These are phyloP conservation scores for Naganishia randhawae DNA, from an alignment of 768 basidiomycete genomes.

Conservation along the genomic window DNA sequence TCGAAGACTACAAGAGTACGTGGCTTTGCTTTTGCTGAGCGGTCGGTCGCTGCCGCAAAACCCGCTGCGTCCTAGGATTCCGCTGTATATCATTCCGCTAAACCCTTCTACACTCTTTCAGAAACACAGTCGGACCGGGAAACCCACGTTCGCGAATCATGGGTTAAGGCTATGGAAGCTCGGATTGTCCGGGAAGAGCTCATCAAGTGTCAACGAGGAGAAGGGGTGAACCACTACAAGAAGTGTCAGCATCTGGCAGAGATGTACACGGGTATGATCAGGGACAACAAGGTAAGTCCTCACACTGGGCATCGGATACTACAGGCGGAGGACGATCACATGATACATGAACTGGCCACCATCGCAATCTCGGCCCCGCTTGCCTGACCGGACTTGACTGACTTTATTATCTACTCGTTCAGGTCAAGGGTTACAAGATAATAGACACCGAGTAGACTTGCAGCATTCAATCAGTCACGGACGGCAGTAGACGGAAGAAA, in stretches of 20 bases:
- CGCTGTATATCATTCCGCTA: background rate
- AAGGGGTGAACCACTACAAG: conserved; percentile 88
- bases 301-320: background rate
- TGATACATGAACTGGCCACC: background rate
- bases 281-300: conserved; percentile 73
- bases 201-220: conserved; percentile 77
- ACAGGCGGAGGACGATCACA: background rate
- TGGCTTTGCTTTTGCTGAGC: background rate
- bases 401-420: conserved; percentile 25
- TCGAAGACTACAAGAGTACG: conserved; percentile 32
- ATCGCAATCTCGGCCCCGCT: background rate
- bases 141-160: conserved; percentile 76
- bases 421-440: conserved; percentile 83
- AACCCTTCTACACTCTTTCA: background rate
- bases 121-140: conserved; percentile 56
- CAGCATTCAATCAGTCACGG: background rate
- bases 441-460: conserved; percentile 57
- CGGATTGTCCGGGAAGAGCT: conserved; percentile 83
- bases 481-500: background rate
- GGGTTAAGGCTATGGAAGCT: conserved; percentile 90
- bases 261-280: conserved; percentile 73
- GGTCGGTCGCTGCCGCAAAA: no score
- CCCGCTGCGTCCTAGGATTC: background rate
- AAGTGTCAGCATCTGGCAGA: conserved; percentile 82
- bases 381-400: background rate